Conservation (phyloP, 441 rosid species). For the Hura crepitans region DNA sequence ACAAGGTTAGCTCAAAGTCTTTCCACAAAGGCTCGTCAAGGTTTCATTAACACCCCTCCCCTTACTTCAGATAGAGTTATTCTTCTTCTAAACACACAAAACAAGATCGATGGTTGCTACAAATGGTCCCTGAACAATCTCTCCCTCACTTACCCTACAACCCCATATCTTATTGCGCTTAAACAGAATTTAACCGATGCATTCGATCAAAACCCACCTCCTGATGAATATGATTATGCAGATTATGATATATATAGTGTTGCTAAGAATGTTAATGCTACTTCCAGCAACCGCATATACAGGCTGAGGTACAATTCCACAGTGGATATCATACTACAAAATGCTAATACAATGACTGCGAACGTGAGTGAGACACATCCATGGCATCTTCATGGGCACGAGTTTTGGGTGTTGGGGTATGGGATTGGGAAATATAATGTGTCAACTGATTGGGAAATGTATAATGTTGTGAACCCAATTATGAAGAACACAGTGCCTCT, state of each 20-base stretch:
- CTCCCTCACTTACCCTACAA: conserved; percentile 47
- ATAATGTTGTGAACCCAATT: conserved; percentile 54
- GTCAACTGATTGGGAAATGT: conserved; percentile 32
- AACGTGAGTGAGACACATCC: conserved; percentile 72
- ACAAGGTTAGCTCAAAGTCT: conserved; percentile 45
- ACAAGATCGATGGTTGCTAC: conserved; percentile 29
- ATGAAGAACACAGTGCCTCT: conserved; percentile 75
- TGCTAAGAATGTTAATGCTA: conserved; percentile 35
- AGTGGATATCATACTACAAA: conserved; percentile 62
- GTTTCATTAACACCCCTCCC: conserved; percentile 42
- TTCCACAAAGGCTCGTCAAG: conserved; percentile 46
- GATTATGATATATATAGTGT: conserved; percentile 31
- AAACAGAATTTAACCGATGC: conserved; percentile 37
- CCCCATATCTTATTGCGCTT: conserved; percentile 56
- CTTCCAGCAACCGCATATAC: conserved; percentile 38
- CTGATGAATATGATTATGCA: conserved; percentile 31
- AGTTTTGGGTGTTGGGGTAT: conserved; percentile 72
- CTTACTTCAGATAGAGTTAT: conserved; percentile 38
- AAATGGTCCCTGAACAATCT: conserved; percentile 70
- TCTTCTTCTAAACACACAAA: conserved; percentile 61
- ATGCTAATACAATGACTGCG: conserved; percentile 41
- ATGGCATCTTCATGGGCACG: conserved; percentile 87
- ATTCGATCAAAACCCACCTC: conserved; percentile 45
- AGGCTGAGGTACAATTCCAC: conserved; percentile 43
- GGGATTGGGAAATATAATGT: conserved; percentile 55